Base-by-base conservation (phyloP, 2,329 filamentous ascomycete genomes). In the Pseudocercospora cruenta region DNA sequence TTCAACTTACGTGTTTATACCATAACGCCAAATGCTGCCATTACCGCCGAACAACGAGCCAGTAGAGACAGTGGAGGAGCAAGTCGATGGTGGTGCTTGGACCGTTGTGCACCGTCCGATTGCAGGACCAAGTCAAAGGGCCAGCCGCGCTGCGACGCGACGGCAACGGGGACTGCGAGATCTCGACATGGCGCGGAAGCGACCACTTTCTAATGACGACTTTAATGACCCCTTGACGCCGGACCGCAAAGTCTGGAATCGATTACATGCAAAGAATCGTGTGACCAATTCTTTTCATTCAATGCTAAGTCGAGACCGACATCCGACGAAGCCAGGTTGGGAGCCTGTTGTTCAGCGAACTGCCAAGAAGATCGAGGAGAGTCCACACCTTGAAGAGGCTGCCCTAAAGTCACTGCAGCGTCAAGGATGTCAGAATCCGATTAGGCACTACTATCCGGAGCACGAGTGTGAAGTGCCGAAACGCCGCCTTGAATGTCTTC, bases 371-470 rank as follows among this genome's bases (percentile, higher is more conserved):
- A 69, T 66, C 19, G 63, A 64, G 22, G 58, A 60, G 24, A 58
- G 45, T 26, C 67, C 67, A 9, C 53, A 53, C 19, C 16, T 60
- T 26, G 64, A 64, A 24, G 61, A 66, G 22, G 36, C 33, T 1
- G 67, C 67, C 1, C 47, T 69, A 21, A 54, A 62, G 12, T 69
- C 61, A 12, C 59, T 66, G 28, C 58, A 64, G 21, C 58, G 62
- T 5, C 67, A 69, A 31, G 67, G 67, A 12, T 69, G 67, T n/a
- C 61, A 60, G 16, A 47, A 24, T 43, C 67, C 67, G 4, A 28
- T 65, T 2, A 55, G 62, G 14, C 67, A 69, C 57, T 69, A 62
- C 16, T 60, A 36, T 9, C 19, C 43, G 6, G 54, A 62, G 16
- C 67, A 69, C 22, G 58, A 66, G n/a, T 69, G 67, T 26, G 43